A percentile compares a stretch with the other conserved stretches of the same genome.
These are phyloP conservation scores for Platanthera zijinensis DNA, from an alignment of 106 monocot species.

Conservation along the genomic window DNA sequence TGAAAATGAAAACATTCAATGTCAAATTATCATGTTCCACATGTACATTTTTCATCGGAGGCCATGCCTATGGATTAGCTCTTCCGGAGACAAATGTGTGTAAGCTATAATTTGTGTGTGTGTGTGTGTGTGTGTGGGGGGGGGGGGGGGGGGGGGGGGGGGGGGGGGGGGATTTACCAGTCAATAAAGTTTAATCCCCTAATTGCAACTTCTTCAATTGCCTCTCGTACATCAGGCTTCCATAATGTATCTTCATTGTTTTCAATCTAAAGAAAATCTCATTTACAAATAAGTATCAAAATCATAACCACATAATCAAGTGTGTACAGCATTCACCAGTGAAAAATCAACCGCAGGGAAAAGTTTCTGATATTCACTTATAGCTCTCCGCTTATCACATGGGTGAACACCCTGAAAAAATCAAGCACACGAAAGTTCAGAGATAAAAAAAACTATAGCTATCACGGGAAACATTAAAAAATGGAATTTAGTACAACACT, in stretches of 20 bases:
- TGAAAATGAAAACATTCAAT: background rate
- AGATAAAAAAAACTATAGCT: background rate
- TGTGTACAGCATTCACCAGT: conserved; percentile 33
- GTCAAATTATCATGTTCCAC: background rate
- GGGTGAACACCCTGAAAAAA: conserved; percentile 62
- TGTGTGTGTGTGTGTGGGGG: no score
- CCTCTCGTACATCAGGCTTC: conserved; percentile 61
- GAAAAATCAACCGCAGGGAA: conserved; percentile 98
- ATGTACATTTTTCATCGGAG: background rate
- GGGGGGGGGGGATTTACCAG: conserved; percentile 38
- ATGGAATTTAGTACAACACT: conserved; percentile 1
- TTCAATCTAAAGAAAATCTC: conserved; percentile 53
- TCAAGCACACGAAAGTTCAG: background rate
- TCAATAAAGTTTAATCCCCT: conserved; percentile 80
- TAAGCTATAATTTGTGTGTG: background rate
- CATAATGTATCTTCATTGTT: conserved; percentile 82
- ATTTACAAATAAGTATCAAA: conserved; percentile 1
- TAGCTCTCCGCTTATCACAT: conserved; percentile 87
- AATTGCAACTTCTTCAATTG: conserved; percentile 52
- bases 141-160: background rate
- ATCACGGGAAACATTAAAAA: background rate
- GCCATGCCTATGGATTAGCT: background rate
- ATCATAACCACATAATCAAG: background rate
- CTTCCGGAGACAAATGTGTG: background rate
- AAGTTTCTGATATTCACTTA: conserved; percentile 55